Percentiles rank a stretch among this genome's conserved stretches.
These are phyloP conservation scores for Macrophomina tecta DNA, from an alignment of 2,329 filamentous ascomycete genomes.

Conservation along the genomic window DNA sequence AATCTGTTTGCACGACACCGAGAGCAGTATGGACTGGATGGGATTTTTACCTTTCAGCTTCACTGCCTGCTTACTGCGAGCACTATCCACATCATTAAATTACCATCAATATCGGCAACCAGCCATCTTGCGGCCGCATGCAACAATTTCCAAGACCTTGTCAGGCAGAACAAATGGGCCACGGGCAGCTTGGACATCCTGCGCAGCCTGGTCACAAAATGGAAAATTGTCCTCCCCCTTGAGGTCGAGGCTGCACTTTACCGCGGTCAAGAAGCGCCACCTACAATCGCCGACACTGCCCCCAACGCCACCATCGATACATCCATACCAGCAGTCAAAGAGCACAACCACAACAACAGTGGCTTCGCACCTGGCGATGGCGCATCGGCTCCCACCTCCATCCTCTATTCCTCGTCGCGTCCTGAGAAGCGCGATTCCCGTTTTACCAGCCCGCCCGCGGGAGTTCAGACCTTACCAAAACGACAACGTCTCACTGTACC, in stretches of 20 bases:
- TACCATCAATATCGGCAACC: conserved; percentile 35
- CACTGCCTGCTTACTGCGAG: conserved; percentile 33
- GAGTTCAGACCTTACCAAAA: conserved; percentile 31
- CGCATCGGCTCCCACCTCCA: neutral
- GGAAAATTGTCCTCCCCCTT: conserved; percentile 34
- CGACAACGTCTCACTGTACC: conserved; percentile 31
- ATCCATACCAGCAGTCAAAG: conserved; percentile 5
- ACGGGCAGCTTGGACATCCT: conserved; percentile 31
- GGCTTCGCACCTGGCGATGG: neutral
- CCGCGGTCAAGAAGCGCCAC: conserved; percentile 17
- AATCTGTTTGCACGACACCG: conserved; percentile 32
- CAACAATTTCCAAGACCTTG: conserved; percentile 34
- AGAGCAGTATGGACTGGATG: conserved; percentile 30
- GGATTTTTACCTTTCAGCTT: conserved; percentile 33
- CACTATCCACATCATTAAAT: conserved; percentile 34
- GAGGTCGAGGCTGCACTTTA: conserved; percentile 34
- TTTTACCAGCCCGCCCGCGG: neutral
- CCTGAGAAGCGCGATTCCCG: conserved; percentile 13
- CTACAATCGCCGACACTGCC: neutral
- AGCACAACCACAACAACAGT: conserved; percentile 9
- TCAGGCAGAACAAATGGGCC: conserved; percentile 32
- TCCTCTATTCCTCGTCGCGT: neutral
- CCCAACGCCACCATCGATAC: neutral
- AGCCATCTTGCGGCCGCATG: conserved; percentile 54
- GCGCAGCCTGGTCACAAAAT: conserved; percentile 33